Conservation (phyloP, 2,329 filamentous ascomycete genomes). For the Phyllosticta citrichinensis region DNA sequence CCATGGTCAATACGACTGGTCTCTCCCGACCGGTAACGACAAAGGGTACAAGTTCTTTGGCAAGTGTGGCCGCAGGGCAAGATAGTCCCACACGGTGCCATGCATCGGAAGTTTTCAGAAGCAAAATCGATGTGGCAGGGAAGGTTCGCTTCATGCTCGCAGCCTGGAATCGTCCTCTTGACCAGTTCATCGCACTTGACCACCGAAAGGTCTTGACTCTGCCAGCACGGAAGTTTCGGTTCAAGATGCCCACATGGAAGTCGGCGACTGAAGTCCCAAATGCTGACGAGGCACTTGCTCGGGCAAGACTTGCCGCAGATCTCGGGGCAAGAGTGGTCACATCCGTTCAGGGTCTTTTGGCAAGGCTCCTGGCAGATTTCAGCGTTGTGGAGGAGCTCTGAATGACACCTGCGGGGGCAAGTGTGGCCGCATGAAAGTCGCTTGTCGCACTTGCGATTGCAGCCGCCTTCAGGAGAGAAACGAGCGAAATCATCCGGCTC, state of each 20-base stretch:
- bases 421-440: slow-evolving; percentile 21
- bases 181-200: slow-evolving; percentile 44
- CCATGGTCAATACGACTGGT: slow-evolving; percentile 28
- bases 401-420: slow-evolving; percentile 23
- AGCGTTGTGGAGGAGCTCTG: slow-evolving; percentile 19
- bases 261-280: slow-evolving; percentile 13
- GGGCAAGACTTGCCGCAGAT: slow-evolving; percentile 22
- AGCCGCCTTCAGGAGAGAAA: slow-evolving; percentile 24
- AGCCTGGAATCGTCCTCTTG: slow-evolving; percentile 41
- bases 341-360: slow-evolving; percentile 16
- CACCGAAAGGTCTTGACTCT: slow-evolving; percentile 30
- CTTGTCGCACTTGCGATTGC: slow-evolving; percentile 16
- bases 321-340: slow-evolving; percentile 19
- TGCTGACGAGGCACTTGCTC: slow-evolving; percentile 14
- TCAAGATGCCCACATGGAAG: slow-evolving; percentile 22
- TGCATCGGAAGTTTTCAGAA: slow-evolving; percentile 37
- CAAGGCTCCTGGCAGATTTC: slow-evolving; percentile 20
- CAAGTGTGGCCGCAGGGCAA: neutral
- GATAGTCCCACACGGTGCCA: slow-evolving; percentile 33
- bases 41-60: neutral
- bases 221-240: slow-evolving; percentile 14
- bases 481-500: slow-evolving; percentile 21
- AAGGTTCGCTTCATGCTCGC: slow-evolving; percentile 43
- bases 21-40: slow-evolving; percentile 20
- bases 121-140: slow-evolving; percentile 42